phyloP scores from a whole-genome alignment of 164 flowering plant genomes.

The Aristolochia fimbriata region DNA sequence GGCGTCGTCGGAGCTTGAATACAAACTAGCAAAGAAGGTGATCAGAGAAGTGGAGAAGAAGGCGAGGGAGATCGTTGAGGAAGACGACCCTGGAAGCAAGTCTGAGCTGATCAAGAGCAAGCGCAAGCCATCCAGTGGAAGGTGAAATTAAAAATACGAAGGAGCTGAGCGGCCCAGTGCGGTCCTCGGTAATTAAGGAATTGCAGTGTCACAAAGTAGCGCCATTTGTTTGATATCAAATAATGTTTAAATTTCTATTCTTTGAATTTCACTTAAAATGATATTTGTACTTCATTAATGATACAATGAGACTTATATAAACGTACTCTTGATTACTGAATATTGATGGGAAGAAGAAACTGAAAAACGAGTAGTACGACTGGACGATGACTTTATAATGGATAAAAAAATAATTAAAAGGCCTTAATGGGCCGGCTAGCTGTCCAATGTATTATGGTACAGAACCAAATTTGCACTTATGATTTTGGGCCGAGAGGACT shows the following conservation, averaged over 20 bases:
- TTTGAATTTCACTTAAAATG: neutral
- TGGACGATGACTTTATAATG: too few species aligned
- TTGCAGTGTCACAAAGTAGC: too few species aligned
- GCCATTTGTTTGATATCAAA: neutral
- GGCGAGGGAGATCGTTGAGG: neutral
- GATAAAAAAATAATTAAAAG: too few species aligned
- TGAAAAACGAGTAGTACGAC: too few species aligned
- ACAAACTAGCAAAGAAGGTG: neutral
- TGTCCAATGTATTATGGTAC: too few species aligned
- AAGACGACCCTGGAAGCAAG: neutral
- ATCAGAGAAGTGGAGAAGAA: neutral
- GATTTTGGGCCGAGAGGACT: too few species aligned
- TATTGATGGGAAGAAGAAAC: too few species aligned
- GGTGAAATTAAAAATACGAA: neutral
- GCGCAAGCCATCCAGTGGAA: neutral
- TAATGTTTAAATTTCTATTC: neutral
- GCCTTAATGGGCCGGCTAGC: too few species aligned
- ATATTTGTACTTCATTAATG: neutral
- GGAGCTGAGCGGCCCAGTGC: too few species aligned
- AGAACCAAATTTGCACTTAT: too few species aligned
- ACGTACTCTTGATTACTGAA: neutral
- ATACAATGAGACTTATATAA: neutral
- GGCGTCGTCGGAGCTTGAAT: neutral
- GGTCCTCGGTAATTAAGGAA: too few species aligned
- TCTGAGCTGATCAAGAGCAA: neutral